phyloP scores from a whole-genome alignment of 768 basidiomycete species.

The Amanita molliuscula region DNA sequence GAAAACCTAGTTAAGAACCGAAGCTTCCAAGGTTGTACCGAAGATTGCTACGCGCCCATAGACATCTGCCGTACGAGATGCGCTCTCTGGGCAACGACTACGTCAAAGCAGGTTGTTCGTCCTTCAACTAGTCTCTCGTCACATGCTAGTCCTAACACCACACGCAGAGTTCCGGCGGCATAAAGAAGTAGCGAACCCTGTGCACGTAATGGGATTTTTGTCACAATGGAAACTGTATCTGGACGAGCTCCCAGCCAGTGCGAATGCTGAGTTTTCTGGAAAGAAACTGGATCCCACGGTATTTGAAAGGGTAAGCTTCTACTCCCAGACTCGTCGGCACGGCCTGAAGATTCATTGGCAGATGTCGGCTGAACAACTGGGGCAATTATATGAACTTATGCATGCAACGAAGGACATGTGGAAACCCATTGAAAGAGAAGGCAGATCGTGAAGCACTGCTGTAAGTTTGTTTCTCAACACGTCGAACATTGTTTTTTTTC shows the following conservation, averaged over 20 bases:
- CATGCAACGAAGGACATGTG: conserved; percentile 82
- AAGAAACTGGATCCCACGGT: conserved; percentile 59
- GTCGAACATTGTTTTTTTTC: background rate
- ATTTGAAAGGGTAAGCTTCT: conserved; percentile 58
- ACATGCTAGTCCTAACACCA: background rate
- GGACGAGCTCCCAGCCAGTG: conserved; percentile 49
- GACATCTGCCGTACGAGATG: conserved; percentile 65
- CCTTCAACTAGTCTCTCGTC: background rate
- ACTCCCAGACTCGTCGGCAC: background rate
- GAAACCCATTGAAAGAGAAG: conserved; percentile 41
- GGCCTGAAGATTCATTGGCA: conserved; percentile 16
- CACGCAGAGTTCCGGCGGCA: conserved; percentile 81
- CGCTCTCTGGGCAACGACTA: conserved; percentile 79
- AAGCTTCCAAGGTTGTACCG: conserved; percentile 49
- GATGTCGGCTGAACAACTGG: conserved; percentile 88
- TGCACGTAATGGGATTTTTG: conserved; percentile 90
- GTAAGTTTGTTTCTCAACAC: background rate
- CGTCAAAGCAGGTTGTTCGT: conserved; percentile 56
- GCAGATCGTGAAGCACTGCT: conserved; percentile 3
- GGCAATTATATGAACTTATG: conserved; percentile 93
- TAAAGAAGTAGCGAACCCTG: conserved; percentile 67
- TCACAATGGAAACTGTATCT: conserved; percentile 94
- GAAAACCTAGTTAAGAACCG: background rate
- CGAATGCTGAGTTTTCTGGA: conserved; percentile 41
- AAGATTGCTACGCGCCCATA: conserved; percentile 70